These are phyloP conservation scores for Hortiboletus rubellus DNA, from an alignment of 1,284 basidiomycete genomes.

Conservation along the genomic window DNA sequence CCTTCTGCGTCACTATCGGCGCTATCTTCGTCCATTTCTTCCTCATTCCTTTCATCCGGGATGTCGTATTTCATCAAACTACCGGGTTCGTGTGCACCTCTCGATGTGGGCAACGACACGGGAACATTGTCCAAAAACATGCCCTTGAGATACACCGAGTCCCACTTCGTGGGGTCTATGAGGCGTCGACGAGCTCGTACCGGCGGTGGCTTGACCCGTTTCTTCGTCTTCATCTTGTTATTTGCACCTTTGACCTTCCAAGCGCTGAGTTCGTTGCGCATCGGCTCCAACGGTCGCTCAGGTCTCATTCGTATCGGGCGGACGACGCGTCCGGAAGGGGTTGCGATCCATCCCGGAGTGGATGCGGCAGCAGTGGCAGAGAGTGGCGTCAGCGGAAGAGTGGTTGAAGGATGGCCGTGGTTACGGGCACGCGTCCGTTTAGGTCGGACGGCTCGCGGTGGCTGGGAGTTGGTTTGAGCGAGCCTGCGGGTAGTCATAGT, in stretches of 20 bases:
- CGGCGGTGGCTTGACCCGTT: constrained; percentile 29
- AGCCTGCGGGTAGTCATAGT: constrained; percentile 23
- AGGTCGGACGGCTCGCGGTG: constrained; percentile 17
- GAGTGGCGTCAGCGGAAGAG: constrained; percentile 64
- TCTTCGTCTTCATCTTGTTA: constrained; percentile 28
- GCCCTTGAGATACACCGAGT: constrained; percentile 64
- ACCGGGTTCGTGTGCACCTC: neutral
- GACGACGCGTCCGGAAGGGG: constrained; percentile 64
- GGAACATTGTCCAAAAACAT: constrained; percentile 52
- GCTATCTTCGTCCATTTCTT: neutral
- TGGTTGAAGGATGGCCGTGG: constrained; percentile 43
- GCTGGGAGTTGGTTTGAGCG: constrained; percentile 26
- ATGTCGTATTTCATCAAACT: neutral
- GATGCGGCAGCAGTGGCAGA: constrained; percentile 56
- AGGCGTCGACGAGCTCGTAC: constrained; percentile 33
- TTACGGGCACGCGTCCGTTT: constrained; percentile 39
- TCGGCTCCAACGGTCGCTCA: constrained; percentile 50
- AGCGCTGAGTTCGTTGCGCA: constrained; percentile 13
- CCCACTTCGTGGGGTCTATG: constrained; percentile 70
- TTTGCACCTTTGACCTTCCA: constrained; percentile 6
- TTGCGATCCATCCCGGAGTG: constrained; percentile 63
- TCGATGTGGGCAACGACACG: constrained; percentile 11
- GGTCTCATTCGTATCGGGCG: constrained; percentile 69
- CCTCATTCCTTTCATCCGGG: constrained; percentile 1
- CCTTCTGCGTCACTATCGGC: neutral